A percentile compares a stretch with the other conserved stretches of the same genome.
Evolutionary conservation across 2,329 filamentous ascomycete species (phyloP).

Genomic region (Pseudocercospora fuligena): DNA sequence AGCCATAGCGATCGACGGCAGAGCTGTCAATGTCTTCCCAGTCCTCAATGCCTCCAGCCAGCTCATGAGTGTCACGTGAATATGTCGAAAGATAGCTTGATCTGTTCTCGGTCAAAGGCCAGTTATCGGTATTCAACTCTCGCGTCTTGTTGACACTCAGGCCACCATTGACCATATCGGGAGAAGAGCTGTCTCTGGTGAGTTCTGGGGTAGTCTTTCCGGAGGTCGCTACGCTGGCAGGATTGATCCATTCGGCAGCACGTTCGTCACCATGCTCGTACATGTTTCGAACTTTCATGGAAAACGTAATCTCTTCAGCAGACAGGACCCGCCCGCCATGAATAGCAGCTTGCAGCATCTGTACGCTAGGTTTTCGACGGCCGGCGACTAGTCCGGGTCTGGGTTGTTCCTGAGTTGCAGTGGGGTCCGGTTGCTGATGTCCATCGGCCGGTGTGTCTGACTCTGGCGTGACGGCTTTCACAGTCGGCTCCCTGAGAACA

Average conservation of each 20-base stretch:
- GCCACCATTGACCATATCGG: slow-evolving; percentile 6
- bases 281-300: slow-evolving; percentile 66
- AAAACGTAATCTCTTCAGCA: slow-evolving; percentile 67
- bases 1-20: slow-evolving; percentile 69
- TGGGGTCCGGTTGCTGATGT: slow-evolving; percentile 5
- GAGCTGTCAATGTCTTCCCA: slow-evolving; percentile 65
- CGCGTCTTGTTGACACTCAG: slow-evolving; percentile 16
- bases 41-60: slow-evolving; percentile 68
- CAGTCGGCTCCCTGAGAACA: neutral
- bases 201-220: slow-evolving; percentile 20
- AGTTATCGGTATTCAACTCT: slow-evolving; percentile 16
- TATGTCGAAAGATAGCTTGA: slow-evolving; percentile 30
- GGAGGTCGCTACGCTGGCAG: slow-evolving; percentile 12
- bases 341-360: slow-evolving; percentile 44
- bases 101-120: slow-evolving; percentile 21
- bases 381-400: slow-evolving; percentile 34
- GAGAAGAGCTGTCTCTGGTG: slow-evolving; percentile 17
- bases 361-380: slow-evolving; percentile 41
- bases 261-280: slow-evolving; percentile 66
- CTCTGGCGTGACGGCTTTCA: neutral
- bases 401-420: slow-evolving; percentile 8
- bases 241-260: slow-evolving; percentile 50
- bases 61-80: slow-evolving; percentile 57
- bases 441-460: neutral
- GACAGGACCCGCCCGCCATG: slow-evolving; percentile 58